These are phyloP conservation scores for Dendrocalamus latiflorus DNA, from an alignment of 202 grass and related monocot genomes.

Conservation along the genomic window DNA sequence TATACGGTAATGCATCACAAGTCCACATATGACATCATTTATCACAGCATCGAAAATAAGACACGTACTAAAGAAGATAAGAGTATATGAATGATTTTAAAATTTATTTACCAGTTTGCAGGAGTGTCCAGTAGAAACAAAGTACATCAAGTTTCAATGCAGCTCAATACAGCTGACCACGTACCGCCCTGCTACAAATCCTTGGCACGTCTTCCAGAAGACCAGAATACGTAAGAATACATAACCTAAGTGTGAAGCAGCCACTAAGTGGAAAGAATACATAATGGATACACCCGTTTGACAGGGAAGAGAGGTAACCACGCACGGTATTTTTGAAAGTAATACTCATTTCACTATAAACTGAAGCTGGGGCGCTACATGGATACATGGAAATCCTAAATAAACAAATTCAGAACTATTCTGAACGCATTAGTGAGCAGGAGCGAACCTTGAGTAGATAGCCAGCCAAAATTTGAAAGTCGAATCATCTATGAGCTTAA, in stretches of 20 bases:
- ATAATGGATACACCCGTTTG: neutral
- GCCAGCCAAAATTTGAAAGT: conserved; percentile 8
- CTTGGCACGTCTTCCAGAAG: too few species aligned
- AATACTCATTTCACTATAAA: neutral
- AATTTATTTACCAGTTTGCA: neutral
- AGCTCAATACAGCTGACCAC: neutral
- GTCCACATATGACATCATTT: neutral
- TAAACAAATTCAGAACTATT: neutral
- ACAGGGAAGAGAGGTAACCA: neutral
- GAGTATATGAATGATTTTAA: neutral
- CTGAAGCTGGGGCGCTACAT: neutral
- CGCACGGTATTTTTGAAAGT: neutral
- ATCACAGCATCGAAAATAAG: neutral
- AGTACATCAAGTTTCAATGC: neutral
- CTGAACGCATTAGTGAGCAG: neutral
- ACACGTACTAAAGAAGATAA: neutral
- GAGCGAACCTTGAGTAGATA: neutral
- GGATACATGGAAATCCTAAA: neutral
- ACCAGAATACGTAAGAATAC: neutral
- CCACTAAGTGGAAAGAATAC: too few species aligned
- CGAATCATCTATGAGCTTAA: conserved; percentile 3
- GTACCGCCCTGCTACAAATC: neutral
- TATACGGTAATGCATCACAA: neutral
- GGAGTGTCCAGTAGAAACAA: neutral
- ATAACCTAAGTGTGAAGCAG: too few species aligned